phyloP scores from a whole-genome alignment of 495 filamentous ascomycete genomes.

The Amniculicola lignicola region DNA sequence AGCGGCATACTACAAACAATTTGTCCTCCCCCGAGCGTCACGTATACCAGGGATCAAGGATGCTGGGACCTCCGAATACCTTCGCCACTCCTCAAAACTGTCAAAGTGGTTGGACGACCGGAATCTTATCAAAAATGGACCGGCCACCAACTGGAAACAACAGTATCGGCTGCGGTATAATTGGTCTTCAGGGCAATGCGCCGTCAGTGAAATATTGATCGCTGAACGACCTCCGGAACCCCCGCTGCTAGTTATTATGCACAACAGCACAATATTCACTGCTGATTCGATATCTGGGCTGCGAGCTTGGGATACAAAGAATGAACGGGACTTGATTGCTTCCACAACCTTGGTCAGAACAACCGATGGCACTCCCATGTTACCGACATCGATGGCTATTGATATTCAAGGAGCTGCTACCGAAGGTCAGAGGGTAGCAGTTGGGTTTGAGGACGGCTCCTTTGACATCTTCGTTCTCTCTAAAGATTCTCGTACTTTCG shows the following conservation, averaged over 20 bases:
- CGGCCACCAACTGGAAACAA: conserved; percentile 74
- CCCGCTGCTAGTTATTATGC: conserved; percentile 66
- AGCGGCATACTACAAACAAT: conserved; percentile 78
- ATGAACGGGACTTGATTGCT: conserved; percentile 47
- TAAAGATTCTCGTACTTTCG: conserved; percentile 44
- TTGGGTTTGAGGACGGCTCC: conserved; percentile 76
- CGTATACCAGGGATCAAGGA: conserved; percentile 67
- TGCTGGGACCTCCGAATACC: conserved; percentile 41
- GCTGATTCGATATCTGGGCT: conserved; percentile 69
- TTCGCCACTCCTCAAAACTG: conserved; percentile 66
- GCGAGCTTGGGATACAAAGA: conserved; percentile 72
- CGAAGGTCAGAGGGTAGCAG: conserved; percentile 51
- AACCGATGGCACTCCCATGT: neutral
- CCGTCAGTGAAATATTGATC: conserved; percentile 71
- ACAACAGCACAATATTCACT: conserved; percentile 72
- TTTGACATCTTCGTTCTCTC: conserved; percentile 68
- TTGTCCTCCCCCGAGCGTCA: conserved; percentile 78
- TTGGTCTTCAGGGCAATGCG: conserved; percentile 82
- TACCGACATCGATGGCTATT: conserved; percentile 67
- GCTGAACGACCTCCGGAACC: conserved; percentile 51
- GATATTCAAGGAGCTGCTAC: conserved; percentile 45
- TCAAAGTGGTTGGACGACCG: conserved; percentile 82
- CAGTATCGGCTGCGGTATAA: conserved; percentile 90
- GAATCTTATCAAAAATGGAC: conserved; percentile 52
- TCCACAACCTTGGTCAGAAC: conserved; percentile 22